Evolutionary conservation across 2,329 filamentous ascomycete genomes (phyloP), one percentile per base, ranked within the genome.

Genomic region (Curvularia sp.): DNA sequence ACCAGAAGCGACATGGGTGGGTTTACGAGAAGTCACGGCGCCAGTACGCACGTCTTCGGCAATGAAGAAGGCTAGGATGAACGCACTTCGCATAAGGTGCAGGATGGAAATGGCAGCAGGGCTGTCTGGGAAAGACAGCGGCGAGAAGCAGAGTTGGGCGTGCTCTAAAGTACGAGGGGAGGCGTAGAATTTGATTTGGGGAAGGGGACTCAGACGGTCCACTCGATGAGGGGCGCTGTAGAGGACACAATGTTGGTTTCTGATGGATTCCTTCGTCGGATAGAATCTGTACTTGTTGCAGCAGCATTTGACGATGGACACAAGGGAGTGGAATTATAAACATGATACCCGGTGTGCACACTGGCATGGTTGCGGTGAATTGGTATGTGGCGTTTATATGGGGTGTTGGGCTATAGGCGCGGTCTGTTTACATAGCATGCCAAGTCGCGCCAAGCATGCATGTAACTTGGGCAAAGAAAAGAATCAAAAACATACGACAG

Each of bases 41-140:
- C 69, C 71, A 8, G 61, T 72, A 13, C 63, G 71, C 19, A 68
- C 67, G 5, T 74, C 71, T 12, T 57, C 63, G 42, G 59, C 68
- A n/a, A 54, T 75, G 49, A 57, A 69, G 54, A 67, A 60, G 42
- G 72, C 73, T 1, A 66, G 72, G 47, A 63, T 65, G 50, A 75
- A 75, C 41, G 73, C 74, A 13, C 65, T 72, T 23, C 64, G 67
- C 15, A 25, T 73, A 15, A 65, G 72, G 34, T 74, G 71, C 61
- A 64, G 57, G 34, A 50, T 70, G 30, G 71, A 74, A 52, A 65
- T 52, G 27, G 59, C 61, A 7, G 47, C 65, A 5, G 65, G 70
- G 12, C 34, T 68, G 2, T 68, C 64, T 43, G 59, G 57, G 32
- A 60, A 54, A 38, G 42, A 39, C 7, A 19, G 21, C n/a, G 19